Evolutionary conservation across 1,284 basidiomycete species (phyloP).

Genomic region (Bondarzewia mesenterica): DNA sequence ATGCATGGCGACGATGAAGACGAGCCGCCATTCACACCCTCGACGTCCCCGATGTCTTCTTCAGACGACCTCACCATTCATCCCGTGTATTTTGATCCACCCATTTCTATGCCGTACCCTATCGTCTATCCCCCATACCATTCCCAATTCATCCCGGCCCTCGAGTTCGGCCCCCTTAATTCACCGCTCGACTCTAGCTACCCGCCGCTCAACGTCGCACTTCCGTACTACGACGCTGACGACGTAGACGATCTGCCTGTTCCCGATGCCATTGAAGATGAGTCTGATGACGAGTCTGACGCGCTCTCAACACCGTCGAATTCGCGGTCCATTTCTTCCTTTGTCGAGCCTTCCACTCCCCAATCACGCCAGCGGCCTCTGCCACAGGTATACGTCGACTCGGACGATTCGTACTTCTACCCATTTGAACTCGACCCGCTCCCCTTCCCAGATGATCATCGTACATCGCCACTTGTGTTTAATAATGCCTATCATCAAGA

Average conservation of each 20-base stretch:
- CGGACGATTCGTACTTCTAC: slow-evolving; percentile 50
- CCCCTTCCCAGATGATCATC: slow-evolving; percentile 47
- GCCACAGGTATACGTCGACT: slow-evolving; percentile 54
- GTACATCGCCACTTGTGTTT: slow-evolving; percentile 34
- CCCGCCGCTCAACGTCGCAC: slow-evolving; percentile 41
- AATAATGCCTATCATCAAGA: slow-evolving; percentile 40
- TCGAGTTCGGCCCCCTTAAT: slow-evolving; percentile 29
- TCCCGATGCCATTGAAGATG: slow-evolving; percentile 74
- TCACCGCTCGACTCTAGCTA: slow-evolving; percentile 32
- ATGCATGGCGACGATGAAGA: slow-evolving; percentile 40
- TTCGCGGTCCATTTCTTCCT: slow-evolving; percentile 29
- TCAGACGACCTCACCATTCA: slow-evolving; percentile 59
- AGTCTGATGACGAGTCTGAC: slow-evolving; percentile 76
- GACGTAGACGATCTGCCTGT: slow-evolving; percentile 60
- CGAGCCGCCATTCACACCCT: slow-evolving; percentile 42
- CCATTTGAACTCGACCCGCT: slow-evolving; percentile 60
- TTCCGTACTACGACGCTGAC: slow-evolving; percentile 53
- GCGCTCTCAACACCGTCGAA: slow-evolving; percentile 45
- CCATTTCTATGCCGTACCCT: slow-evolving; percentile 49
- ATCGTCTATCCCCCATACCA: slow-evolving; percentile 59
- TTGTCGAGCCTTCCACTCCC: slow-evolving; percentile 36
- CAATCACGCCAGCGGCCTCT: slow-evolving; percentile 13
- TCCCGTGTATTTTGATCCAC: slow-evolving; percentile 36
- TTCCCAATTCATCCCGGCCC: slow-evolving; percentile 42
- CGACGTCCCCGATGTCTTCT: slow-evolving; percentile 60